Evolutionary conservation across 192 early-diverging fungal genomes (phyloP).

Genomic region (Spinellus fusiger): DNA sequence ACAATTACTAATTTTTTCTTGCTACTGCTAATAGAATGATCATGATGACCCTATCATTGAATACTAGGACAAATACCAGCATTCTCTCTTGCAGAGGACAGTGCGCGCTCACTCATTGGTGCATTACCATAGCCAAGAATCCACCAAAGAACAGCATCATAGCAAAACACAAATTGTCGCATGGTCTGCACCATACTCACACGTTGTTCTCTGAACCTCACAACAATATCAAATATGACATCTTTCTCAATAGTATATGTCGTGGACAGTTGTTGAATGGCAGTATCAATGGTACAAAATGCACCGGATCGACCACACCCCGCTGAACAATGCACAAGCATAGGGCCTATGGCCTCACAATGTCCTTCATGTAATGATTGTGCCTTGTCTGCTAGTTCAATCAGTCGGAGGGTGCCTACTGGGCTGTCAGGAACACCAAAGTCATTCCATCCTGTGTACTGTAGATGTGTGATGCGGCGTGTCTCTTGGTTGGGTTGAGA

Average conservation of each 20-base stretch:
- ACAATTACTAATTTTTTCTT: too few species aligned
- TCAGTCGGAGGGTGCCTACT: slow-evolving; percentile 50
- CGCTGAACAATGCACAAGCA: slow-evolving; percentile 69
- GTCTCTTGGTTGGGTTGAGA: neutral
- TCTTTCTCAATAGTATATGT: slow-evolving; percentile 33
- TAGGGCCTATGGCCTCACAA: slow-evolving; percentile 36
- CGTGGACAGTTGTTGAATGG: slow-evolving; percentile 13
- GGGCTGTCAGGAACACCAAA: slow-evolving; percentile 67
- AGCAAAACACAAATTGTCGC: slow-evolving; percentile 78
- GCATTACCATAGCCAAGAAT: slow-evolving; percentile 22
- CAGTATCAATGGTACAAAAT: slow-evolving; percentile 57
- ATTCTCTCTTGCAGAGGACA: neutral
- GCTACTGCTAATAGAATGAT: too few species aligned
- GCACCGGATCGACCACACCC: slow-evolving; percentile 72
- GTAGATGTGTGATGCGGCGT: slow-evolving; percentile 63
- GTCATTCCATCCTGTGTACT: slow-evolving; percentile 85
- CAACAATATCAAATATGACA: slow-evolving; percentile 55
- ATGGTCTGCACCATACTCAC: slow-evolving; percentile 80
- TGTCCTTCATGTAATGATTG: neutral
- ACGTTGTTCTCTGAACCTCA: slow-evolving; percentile 67
- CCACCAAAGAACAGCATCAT: slow-evolving; percentile 67
- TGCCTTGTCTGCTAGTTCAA: slow-evolving; percentile 38
- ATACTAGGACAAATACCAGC: too few species aligned
- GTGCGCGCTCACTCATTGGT: neutral
- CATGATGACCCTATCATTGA: too few species aligned